phyloP scores from a whole-genome alignment of 768 basidiomycete genomes.

The Russula virescens region DNA sequence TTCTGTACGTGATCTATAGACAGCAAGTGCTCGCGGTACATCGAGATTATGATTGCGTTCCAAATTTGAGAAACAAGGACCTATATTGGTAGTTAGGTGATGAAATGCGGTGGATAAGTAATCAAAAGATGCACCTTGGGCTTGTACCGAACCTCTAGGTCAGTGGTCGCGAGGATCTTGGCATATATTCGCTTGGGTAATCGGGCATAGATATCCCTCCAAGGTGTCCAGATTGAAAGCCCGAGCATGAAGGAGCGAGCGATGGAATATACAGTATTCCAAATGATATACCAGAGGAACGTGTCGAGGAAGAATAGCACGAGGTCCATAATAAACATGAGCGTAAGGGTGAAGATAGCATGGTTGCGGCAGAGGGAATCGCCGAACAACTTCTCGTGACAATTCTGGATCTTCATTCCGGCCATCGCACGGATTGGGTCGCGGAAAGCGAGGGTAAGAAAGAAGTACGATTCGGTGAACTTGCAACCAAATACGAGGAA shows the following conservation, averaged over 20 bases:
- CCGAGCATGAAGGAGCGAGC: slow-evolving; percentile 85
- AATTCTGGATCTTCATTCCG: slow-evolving; percentile 91
- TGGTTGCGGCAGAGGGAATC: slow-evolving; percentile 83
- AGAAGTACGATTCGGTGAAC: slow-evolving; percentile 96
- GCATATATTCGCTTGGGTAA: slow-evolving; percentile 96
- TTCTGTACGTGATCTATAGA: slow-evolving; percentile 99
- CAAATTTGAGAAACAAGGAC: slow-evolving; percentile 98
- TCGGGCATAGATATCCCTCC: slow-evolving; percentile 95
- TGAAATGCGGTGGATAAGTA: neutral
- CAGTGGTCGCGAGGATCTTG: slow-evolving; percentile 86
- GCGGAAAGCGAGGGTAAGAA: slow-evolving; percentile 90
- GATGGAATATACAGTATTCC: slow-evolving; percentile 94
- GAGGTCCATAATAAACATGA: slow-evolving; percentile 99
- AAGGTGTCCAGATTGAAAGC: slow-evolving; percentile 97
- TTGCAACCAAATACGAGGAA: slow-evolving; percentile 93
- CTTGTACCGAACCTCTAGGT: slow-evolving; percentile 99
- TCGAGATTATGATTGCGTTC: slow-evolving; percentile 99
- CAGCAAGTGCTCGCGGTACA: slow-evolving; percentile 98
- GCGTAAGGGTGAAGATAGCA: slow-evolving; percentile 88
- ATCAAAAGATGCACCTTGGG: slow-evolving; percentile 68
- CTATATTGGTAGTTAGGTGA: slow-evolving; percentile 33
- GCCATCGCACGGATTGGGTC: slow-evolving; percentile 95
- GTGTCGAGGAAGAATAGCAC: slow-evolving; percentile 98
- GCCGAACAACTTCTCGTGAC: slow-evolving; percentile 83
- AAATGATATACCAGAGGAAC: slow-evolving; percentile 99